Base-by-base conservation (phyloP, 257 asterid species). In the Anisodus acutangulus region DNA sequence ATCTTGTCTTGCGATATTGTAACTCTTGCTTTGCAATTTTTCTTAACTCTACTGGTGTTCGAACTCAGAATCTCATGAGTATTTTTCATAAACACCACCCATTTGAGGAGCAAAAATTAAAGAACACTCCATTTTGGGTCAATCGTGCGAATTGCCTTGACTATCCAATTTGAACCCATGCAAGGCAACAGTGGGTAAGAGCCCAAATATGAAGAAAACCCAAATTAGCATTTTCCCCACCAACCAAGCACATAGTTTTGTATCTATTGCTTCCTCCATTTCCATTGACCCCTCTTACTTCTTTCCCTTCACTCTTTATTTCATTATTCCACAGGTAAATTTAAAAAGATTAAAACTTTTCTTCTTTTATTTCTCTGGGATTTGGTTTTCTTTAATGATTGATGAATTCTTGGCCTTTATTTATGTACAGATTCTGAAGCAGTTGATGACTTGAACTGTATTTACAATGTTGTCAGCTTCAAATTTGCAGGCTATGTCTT, bases 391-490 rank as follows among this genome's bases (percentile, higher is more conserved):
- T 58, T 80, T 15, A 60, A 1, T n/a, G 35, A 0, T 41, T 45
- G 10, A 57, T 35, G 26, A 51, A 0, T 63, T 51, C 26, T 63
- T 81, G 49, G 0, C 0, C 41, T 4, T 72, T 31, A 31, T 31
- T 72, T 63, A 2, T 81, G 17, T 63, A 4, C 9, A 62, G 26
- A 63, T 4, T 10, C 12, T 37, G 16, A 58, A 41, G 86, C 80
- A 89, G 90, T 86, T 90, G 88, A 90, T 87, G 84, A 83, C 54
- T 83, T 31, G 62, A 67, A 31, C 80, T 74, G 60, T 74, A 74
- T 10, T 74, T 54, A 78, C 68, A 62, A 93, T 92, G 97, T 93
- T 85, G 86, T 74, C 43, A 74, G 90, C 84, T 16, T 85, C 91
- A 74, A 90, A 83, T 78, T 83, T 90, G 37, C 81, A 92, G 13